A percentile compares a stretch with the other conserved stretches of the same genome.
Conservation (phyloP, 1,139 yeast species). For the Scheffersomyces parashehatae region DNA sequence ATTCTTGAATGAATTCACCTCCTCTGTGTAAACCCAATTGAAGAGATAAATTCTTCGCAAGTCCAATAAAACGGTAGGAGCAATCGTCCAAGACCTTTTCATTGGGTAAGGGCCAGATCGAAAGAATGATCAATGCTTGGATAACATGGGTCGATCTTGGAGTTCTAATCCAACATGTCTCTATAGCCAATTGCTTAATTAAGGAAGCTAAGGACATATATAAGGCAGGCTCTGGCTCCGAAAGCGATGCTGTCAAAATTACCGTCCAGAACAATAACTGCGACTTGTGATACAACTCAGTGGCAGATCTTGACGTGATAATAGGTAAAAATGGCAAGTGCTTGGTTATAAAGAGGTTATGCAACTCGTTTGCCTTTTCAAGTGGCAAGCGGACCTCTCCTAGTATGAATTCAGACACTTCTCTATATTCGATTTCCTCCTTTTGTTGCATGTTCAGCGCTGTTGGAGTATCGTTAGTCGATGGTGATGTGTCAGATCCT, state of each 20-base stretch:
- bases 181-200: slow-evolving; percentile 85
- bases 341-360: slow-evolving; percentile 62
- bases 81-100: slow-evolving; percentile 92
- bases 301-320: slow-evolving; percentile 67
- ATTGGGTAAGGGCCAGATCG: slow-evolving; percentile 93
- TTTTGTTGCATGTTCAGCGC: slow-evolving; percentile 4
- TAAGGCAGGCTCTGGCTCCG: slow-evolving; percentile 84
- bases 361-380: slow-evolving; percentile 70
- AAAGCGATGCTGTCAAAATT: slow-evolving; percentile 78
- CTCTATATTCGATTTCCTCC: slow-evolving; percentile 18
- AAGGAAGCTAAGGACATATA: slow-evolving; percentile 75
- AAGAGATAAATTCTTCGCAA: slow-evolving; percentile 80
- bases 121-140: slow-evolving; percentile 78
- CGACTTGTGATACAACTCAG: slow-evolving; percentile 78
- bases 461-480: slow-evolving; percentile 9
- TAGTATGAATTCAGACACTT: slow-evolving; percentile 59
- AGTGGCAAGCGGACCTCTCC: slow-evolving; percentile 73
- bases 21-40: slow-evolving; percentile 95
- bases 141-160: slow-evolving; percentile 93
- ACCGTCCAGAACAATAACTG: slow-evolving; percentile 90
- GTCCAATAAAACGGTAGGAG: slow-evolving; percentile 82
- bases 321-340: slow-evolving; percentile 82
- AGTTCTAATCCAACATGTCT: slow-evolving; percentile 90
- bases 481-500: slow-evolving; percentile 29
- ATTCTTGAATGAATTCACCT: slow-evolving; percentile 81